Evolutionary conservation across 164 flowering plant genomes (phyloP).

Genomic region (Berberis vulgaris): DNA sequence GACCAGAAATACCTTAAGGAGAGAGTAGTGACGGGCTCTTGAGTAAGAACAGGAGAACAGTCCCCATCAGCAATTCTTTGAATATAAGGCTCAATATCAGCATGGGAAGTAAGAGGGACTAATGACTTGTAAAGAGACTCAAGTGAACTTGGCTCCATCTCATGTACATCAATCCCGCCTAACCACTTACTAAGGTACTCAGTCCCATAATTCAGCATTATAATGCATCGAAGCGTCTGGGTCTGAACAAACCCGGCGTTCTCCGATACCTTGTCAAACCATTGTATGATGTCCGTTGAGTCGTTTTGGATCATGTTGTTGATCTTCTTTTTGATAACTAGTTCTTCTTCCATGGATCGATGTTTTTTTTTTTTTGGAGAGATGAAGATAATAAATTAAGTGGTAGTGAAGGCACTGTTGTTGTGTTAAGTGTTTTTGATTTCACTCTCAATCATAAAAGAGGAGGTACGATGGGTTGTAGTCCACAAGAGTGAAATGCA

Average conservation of each 20-base stretch:
- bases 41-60: slow-evolving; percentile 47
- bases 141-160: slow-evolving; percentile 38
- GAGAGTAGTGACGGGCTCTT: slow-evolving; percentile 54
- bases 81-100: slow-evolving; percentile 68
- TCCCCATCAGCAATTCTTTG: slow-evolving; percentile 80
- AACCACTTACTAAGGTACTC: slow-evolving; percentile 68
- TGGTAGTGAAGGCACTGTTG: no score
- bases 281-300: slow-evolving; percentile 28
- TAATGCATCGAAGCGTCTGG: slow-evolving; percentile 50
- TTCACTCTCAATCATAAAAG: no score
- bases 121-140: slow-evolving; percentile 44
- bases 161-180: slow-evolving; percentile 33
- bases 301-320: slow-evolving; percentile 5
- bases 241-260: slow-evolving; percentile 45
- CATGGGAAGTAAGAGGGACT: slow-evolving; percentile 68
- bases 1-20: slow-evolving; percentile 51
- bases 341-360: background rate
- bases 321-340: background rate
- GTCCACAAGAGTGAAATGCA: no score
- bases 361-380: no score
- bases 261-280: slow-evolving; percentile 59
- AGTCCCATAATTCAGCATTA: slow-evolving; percentile 41
- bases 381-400: no score
- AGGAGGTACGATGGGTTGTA: no score
- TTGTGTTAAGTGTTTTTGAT: no score